Base-by-base conservation (phyloP, 768 basidiomycete genomes). In the Russula ochroleuca region DNA sequence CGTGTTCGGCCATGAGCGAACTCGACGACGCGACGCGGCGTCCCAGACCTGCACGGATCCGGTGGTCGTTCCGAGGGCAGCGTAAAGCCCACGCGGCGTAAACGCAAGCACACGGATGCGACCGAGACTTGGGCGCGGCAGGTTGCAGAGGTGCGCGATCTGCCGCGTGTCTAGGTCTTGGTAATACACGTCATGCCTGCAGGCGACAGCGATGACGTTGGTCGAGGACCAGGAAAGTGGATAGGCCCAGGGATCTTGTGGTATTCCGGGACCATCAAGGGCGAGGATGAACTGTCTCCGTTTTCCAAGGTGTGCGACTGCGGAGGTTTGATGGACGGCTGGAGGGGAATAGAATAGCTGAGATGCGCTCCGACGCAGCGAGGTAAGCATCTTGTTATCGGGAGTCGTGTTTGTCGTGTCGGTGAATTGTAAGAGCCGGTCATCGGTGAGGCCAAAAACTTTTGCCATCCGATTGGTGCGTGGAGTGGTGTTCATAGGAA, bases 381-480 rank as follows among this genome's bases (percentile, higher is more conserved):
- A 77, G 21, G 74, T 70, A 51, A 80, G 75, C 56, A 83, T 78
- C 38, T 76, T 78, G 49, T 74, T 72, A 28, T 80, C 77, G 7
- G 75, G 72, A 14, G 69, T 51, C 25, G 72, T 62, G 52, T 69
- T 67, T 1, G 73, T 60, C 1, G 74, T 74, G 40, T 84, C 81
- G 45, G 77, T 75, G 71, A 78, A 87, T 52, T 76, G 81, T 59
- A 87, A 74, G 35, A 87, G 70, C 21, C 80, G 79, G 63, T 83
- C 83, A 67, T 82, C 82, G 9, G 80, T 67, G 41, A 87, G 77
- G 9, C 86, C 86, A 49, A 87, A 84, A 28, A 81, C 75, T 66
- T 81, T 81, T 67, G 84, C 83, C 50, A 87, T 85, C 23, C 86
- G 81, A 59, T 80, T 82, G n/a, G 86, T 85, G 19, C 86, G 82